Base-by-base conservation (phyloP, 2,329 filamentous ascomycete species). In the Mycosphaerella arachidis region DNA sequence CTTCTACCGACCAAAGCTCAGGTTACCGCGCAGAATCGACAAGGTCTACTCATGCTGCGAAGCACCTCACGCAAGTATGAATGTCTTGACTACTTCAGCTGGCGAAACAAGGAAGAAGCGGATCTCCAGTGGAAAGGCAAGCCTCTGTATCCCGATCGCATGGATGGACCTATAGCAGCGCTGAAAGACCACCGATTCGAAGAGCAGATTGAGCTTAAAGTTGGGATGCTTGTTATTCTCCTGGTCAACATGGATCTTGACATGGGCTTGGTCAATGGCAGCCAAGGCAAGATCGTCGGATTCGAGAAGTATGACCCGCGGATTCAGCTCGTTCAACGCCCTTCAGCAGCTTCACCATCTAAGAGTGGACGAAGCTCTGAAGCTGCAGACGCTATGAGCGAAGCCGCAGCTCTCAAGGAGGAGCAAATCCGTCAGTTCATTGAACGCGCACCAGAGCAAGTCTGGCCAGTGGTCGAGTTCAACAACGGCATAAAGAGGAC, bases 381-480 rank as follows among this genome's bases (percentile, higher is more conserved):
- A 16, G 55, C 24, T 6, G 24, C 48, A 24, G 55, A 53, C 20
- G 45, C 50, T 7, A 63, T 67, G 29, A 77, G 78, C 31, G 74
- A 77, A 0, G 69, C 78, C 57, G 77, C 74, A 1, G 48, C 12
- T 0, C 66, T 75, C 48, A 72, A 73, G 55, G 74, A 79, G 56
- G 48, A 45, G 0, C 70, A 77, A 51, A 73, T 82, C 58, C 69
- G 69, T 30, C 43, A 58, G 0, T 83, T 79, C 66, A 75, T 77
- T 16, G 9, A 24, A 12, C 31, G 53, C 27, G 24, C 62, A 63
- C 4, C 63, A 66, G 33, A 70, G 71, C 40, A 58, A 67, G 60
- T 68, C 8, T 84, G 81, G 79, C 82, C 82, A 0, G 68, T 82
- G 1, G 82, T 87, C 2, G 63, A 65, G 0, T 87, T 87, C 63